These are phyloP conservation scores for Psidium friedrichsthalianum DNA, from an alignment of 345 rosid genomes.

Conservation along the genomic window DNA sequence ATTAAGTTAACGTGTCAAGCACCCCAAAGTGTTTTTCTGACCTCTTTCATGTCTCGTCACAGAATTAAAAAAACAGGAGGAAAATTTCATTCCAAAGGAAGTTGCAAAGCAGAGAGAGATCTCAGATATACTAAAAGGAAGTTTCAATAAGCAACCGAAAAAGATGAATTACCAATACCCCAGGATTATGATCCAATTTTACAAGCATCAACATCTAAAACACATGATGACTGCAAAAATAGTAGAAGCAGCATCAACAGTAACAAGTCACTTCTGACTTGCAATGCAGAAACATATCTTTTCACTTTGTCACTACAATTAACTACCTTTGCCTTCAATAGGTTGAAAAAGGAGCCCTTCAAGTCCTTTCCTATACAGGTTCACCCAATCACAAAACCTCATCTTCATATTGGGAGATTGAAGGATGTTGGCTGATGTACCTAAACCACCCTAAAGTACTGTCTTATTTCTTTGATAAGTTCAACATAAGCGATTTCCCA, in stretches of 20 bases:
- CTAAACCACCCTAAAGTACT: background rate
- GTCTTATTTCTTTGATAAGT: background rate
- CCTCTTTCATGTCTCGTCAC: background rate
- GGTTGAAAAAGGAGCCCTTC: background rate
- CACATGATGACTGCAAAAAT: background rate
- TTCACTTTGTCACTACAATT: background rate
- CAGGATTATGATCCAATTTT: background rate
- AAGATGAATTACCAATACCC: background rate
- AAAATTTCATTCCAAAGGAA: background rate
- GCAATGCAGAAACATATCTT: background rate
- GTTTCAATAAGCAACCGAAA: background rate
- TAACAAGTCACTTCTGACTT: background rate
- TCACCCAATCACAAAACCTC: background rate
- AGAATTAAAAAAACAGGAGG: accelerated
- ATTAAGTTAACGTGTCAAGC: background rate
- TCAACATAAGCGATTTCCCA: too few relatives aligned
- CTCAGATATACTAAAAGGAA: background rate
- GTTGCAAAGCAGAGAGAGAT: background rate
- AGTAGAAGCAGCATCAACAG: background rate
- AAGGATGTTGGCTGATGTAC: background rate
- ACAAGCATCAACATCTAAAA: background rate
- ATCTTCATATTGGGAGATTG: background rate
- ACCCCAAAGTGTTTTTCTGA: background rate
- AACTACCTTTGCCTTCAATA: background rate
- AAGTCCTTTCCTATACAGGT: background rate